phyloP scores from a whole-genome alignment of 768 basidiomycete species.

The Gloeopeniophorella convolvens region DNA sequence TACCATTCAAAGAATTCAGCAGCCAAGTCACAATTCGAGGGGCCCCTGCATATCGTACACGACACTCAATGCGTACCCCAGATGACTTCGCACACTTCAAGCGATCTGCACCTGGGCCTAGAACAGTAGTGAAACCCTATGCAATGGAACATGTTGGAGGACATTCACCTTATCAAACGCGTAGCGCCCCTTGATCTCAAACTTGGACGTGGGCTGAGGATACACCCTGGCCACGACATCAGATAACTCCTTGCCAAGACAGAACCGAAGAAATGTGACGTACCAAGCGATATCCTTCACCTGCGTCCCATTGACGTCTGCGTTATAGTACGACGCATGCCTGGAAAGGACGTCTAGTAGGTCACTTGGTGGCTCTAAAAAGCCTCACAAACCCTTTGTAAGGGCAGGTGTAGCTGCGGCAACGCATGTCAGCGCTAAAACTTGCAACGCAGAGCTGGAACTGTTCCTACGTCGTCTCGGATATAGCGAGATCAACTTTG shows the following conservation, averaged over 20 bases:
- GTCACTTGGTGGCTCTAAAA: not conserved
- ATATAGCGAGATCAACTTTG: constrained; percentile 36
- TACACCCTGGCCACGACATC: constrained; percentile 50
- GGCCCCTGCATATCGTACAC: too few relatives aligned
- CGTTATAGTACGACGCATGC: constrained; percentile 61
- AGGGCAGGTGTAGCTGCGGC: constrained; percentile 6
- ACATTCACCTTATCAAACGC: constrained; percentile 70
- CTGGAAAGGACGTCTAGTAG: constrained; percentile 28
- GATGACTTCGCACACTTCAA: not conserved
- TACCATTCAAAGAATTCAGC: too few relatives aligned
- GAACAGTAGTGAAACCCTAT: too few relatives aligned
- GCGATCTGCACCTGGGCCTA: constrained; percentile 2
- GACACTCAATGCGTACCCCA: not conserved
- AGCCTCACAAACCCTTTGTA: constrained; percentile 2
- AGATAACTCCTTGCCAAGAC: not conserved
- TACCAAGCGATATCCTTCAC: constrained; percentile 65
- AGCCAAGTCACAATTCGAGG: too few relatives aligned
- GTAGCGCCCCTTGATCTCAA: constrained; percentile 56
- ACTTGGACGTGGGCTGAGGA: constrained; percentile 49
- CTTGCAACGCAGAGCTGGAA: not conserved
- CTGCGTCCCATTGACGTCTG: constrained; percentile 39
- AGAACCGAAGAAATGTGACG: constrained; percentile 19
- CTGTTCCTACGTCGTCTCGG: constrained; percentile 42
- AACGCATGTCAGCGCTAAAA: not conserved
- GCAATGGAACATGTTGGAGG: too few relatives aligned